Percentiles rank a stretch among this genome's conserved stretches.
Conservation (phyloP, 139 green algal species). For the Eudorina sp. region DNA sequence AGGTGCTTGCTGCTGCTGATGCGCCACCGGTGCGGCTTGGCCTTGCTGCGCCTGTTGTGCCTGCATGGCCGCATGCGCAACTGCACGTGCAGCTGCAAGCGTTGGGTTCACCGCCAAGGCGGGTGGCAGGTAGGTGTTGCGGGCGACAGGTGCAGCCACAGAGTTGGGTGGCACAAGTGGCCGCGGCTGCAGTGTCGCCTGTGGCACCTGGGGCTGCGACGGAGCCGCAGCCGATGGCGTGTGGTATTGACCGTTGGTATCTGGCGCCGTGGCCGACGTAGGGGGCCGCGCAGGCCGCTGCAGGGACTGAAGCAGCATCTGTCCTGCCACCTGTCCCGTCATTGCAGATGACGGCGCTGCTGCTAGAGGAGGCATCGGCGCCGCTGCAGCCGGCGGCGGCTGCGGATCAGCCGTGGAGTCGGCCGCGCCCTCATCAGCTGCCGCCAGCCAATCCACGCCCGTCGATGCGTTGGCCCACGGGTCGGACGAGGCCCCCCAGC, state of each 20-base stretch:
- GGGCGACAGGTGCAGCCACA: background rate
- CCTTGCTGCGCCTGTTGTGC: background rate
- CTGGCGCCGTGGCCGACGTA: background rate
- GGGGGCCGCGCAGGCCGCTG: background rate
- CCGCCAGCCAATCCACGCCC: background rate
- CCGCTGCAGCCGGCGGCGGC: background rate
- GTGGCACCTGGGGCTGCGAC: background rate
- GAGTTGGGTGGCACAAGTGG: background rate
- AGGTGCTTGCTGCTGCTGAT: background rate
- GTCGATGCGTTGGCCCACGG: background rate
- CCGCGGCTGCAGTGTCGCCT: background rate
- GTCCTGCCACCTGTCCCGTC: background rate
- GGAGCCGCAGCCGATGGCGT: background rate
- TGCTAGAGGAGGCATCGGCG: background rate
- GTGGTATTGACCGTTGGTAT: background rate
- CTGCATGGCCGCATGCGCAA: slow-evolving; percentile 18
- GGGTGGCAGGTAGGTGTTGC: background rate
- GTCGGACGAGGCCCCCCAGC: background rate
- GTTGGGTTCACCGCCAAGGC: background rate
- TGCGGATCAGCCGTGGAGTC: background rate
- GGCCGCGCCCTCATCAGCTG: background rate
- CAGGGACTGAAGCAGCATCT: slow-evolving; percentile 33
- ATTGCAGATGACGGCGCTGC: background rate
- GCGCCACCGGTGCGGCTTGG: background rate
- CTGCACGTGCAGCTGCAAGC: slow-evolving; percentile 10